Evolutionary conservation across 2,329 filamentous ascomycete species (phyloP).

Genomic region (Fusarium miscanthi): DNA sequence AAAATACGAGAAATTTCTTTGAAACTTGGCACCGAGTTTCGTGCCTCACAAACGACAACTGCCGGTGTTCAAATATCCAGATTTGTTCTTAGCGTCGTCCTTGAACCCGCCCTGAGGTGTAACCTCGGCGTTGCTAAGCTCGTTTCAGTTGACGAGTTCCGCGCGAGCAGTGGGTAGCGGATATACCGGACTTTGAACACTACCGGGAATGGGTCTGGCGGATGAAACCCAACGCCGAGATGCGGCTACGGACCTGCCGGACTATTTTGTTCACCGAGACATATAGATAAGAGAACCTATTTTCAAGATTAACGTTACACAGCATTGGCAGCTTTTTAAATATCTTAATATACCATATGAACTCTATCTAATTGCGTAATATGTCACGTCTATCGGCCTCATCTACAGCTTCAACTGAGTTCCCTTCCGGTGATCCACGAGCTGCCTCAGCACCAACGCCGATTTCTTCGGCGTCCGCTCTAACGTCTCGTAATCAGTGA

Average conservation of each 20-base stretch:
- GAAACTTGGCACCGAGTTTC: not conserved
- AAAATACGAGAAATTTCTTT: not conserved
- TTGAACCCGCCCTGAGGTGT: not conserved
- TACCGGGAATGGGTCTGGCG: not conserved
- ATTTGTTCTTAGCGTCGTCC: not conserved
- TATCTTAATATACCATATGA: rapidly evolving
- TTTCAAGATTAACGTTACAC: rapidly evolving
- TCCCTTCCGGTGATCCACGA: not conserved
- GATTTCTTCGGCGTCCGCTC: constrained; percentile 33
- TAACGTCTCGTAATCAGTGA: constrained; percentile 29
- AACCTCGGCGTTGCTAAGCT: not conserved
- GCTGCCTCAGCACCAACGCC: not conserved
- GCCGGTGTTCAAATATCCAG: not conserved
- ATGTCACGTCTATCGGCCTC: not conserved
- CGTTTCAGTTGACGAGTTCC: not conserved
- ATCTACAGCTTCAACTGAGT: not conserved
- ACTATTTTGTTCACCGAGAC: not conserved
- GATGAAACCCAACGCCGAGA: not conserved
- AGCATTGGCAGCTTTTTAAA: rapidly evolving
- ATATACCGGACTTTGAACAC: not conserved
- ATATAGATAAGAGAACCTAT: not conserved
- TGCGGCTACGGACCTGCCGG: not conserved
- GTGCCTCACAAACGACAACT: not conserved
- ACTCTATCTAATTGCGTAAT: not conserved
- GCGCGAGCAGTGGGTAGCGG: not conserved